Conservation (phyloP, 257 asterid genomes). For the Ballota nigra region DNA sequence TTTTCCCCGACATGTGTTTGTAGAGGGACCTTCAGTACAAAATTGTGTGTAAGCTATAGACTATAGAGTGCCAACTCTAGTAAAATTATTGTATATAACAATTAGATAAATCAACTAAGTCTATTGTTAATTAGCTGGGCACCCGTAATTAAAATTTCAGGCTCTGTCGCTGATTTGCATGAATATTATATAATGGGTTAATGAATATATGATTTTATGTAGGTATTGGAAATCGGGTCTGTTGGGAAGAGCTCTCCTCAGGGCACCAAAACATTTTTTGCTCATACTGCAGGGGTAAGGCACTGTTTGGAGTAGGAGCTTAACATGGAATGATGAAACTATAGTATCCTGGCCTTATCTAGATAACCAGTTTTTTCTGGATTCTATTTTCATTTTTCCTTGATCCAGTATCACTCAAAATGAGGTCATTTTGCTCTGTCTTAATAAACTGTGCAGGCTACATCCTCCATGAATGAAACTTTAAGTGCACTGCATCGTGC, state of each 20-base stretch:
- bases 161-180: not conserved
- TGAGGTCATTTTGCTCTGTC: slow-evolving; percentile 6
- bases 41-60: not conserved
- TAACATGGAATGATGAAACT: not conserved
- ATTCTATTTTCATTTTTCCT: slow-evolving; percentile 5
- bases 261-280: slow-evolving; percentile 60
- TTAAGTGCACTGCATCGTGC: slow-evolving; percentile 66
- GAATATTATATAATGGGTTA: not conserved
- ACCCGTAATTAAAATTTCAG: not conserved
- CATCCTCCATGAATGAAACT: slow-evolving; percentile 49
- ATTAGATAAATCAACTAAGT: not conserved
- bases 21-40: not conserved
- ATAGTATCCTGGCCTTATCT: not conserved
- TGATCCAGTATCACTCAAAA: slow-evolving; percentile 9
- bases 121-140: not conserved
- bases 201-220: slow-evolving; percentile 26
- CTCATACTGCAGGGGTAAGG: slow-evolving; percentile 82
- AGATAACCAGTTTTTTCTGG: not conserved
- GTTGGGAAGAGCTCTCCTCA: slow-evolving; percentile 72
- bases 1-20: not conserved
- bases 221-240: slow-evolving; percentile 97
- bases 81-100: not conserved
- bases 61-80: not conserved
- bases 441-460: slow-evolving; percentile 32
- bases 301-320: slow-evolving; percentile 23